Evolutionary conservation across 2,329 filamentous ascomycete species (phyloP), one percentile per base, ranked within the genome.

Genomic region (Botrytis fabae): DNA sequence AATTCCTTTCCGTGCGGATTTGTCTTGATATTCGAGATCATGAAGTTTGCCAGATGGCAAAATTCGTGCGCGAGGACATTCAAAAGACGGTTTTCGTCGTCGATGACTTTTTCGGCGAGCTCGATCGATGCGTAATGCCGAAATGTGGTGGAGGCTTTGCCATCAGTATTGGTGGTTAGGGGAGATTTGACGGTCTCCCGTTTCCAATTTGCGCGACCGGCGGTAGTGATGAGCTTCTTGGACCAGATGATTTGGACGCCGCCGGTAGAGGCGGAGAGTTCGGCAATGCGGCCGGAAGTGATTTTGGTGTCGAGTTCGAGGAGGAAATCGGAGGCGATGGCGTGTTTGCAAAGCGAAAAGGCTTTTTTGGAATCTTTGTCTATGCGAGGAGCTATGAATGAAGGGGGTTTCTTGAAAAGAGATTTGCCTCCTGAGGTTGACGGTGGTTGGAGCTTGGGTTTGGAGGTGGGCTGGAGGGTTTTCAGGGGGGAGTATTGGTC

Each of bases 21-120:
- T 72, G 90, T 90, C 61, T 89, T 91, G 51, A 95, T 85, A 51
- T 91, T 89, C 66, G 87, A 91, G 75, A 98, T 85, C 90, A 98
- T 97, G 82, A 95, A 98, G 78, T 94, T 97, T 61, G 93, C 91
- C 1, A 98, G 84, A 80, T 99, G 96, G 81, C 96, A 98, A 84
- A 96, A 98, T 79, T 99, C 96, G 81, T 99, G 96, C 0, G 95
- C 94, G n/a, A 98, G 84, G 0, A 96, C 94, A 81, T 98, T 98
- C 75, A 96, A 86, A 1, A 98, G 87, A 4, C 93, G 89, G 73
- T 92, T 83, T 77, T 93, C 89, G 78, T 91, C 88, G 80, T 94
- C 90, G 75, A 98, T 94, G 64, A 98, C 91, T 81, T 97, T 97
- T 71, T 93, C 90, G 0, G 95, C 93, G 3, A 98, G 88, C 80